Conservation (phyloP, 164 flowering plant species). For the Nymphaea colorata region DNA sequence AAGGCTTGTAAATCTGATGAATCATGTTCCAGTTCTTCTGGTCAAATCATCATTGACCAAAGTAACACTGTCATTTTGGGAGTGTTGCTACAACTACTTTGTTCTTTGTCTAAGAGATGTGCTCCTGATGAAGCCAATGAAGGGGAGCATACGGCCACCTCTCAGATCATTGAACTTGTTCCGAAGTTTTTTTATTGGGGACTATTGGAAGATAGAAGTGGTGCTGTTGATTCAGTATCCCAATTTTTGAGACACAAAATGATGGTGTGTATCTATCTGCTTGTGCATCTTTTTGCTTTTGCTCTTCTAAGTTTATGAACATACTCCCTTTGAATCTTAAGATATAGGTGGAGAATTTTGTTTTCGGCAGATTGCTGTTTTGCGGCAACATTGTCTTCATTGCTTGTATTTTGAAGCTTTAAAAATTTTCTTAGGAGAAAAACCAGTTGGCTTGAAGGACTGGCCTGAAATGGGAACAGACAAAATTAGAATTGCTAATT, state of each 20-base stretch:
- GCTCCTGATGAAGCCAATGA: constrained; percentile 19
- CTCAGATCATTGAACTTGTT: constrained; percentile 23
- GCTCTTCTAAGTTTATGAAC: background rate
- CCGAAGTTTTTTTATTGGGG: constrained; percentile 51
- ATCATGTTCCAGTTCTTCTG: constrained; percentile 2
- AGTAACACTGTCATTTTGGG: constrained; percentile 32
- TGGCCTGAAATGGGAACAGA: no score
- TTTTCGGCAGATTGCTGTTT: background rate
- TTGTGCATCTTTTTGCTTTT: background rate
- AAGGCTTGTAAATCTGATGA: constrained; percentile 9
- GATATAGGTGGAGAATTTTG: background rate
- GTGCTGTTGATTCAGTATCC: constrained; percentile 13
- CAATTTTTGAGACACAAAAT: constrained; percentile 70
- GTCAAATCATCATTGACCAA: constrained; percentile 6
- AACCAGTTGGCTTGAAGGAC: background rate
- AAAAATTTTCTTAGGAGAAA: background rate
- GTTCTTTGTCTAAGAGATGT: constrained; percentile 42
- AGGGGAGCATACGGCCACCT: constrained; percentile 17
- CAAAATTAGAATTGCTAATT: no score
- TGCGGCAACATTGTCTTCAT: background rate
- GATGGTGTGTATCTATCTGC: constrained; percentile 34
- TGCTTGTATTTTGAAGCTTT: background rate
- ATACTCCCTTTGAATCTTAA: background rate
- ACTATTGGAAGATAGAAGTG: constrained; percentile 20
- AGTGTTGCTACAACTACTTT: constrained; percentile 43